Conservation (phyloP, 208 protist species). For the Trypanosoma theileri region DNA sequence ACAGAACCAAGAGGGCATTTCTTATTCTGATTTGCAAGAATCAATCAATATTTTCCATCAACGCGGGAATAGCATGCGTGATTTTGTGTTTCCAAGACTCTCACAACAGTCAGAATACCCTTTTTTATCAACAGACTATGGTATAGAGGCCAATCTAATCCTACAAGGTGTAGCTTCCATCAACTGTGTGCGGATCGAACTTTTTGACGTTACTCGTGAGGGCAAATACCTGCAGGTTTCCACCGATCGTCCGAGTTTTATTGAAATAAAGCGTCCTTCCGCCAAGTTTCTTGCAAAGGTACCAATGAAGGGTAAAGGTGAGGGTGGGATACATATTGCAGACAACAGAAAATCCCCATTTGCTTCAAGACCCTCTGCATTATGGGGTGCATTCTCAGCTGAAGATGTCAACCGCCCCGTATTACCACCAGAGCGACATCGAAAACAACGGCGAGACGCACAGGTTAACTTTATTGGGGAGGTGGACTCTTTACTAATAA, state of each 20-base stretch:
- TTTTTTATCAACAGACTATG: slow-evolving; percentile 7
- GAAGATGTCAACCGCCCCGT: no score
- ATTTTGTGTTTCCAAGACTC: neutral
- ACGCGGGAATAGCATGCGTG: neutral
- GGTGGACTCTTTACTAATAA: slow-evolving; percentile 35
- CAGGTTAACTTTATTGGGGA: slow-evolving; percentile 67
- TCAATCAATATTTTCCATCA: neutral
- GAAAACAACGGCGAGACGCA: slow-evolving; percentile 19
- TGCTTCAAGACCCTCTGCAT: no score
- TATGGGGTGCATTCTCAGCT: no score
- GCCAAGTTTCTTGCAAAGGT: slow-evolving; percentile 60
- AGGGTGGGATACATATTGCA: no score
- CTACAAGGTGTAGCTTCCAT: slow-evolving; percentile 68
- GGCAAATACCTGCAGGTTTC: slow-evolving; percentile 48
- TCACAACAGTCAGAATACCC: neutral
- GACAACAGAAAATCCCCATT: no score
- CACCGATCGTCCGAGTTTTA: slow-evolving; percentile 25
- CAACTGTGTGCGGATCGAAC: slow-evolving; percentile 28
- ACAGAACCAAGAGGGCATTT: neutral
- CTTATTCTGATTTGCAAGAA: neutral
- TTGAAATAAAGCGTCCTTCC: slow-evolving; percentile 45
- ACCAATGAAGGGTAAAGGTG: slow-evolving; percentile 26
- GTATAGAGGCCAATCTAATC: slow-evolving; percentile 37
- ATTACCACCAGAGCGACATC: neutral
- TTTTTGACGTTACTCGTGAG: slow-evolving; percentile 53